Evolutionary conservation across 2,329 filamentous ascomycete genomes (phyloP).

Genomic region (Niveomyces coronatus): DNA sequence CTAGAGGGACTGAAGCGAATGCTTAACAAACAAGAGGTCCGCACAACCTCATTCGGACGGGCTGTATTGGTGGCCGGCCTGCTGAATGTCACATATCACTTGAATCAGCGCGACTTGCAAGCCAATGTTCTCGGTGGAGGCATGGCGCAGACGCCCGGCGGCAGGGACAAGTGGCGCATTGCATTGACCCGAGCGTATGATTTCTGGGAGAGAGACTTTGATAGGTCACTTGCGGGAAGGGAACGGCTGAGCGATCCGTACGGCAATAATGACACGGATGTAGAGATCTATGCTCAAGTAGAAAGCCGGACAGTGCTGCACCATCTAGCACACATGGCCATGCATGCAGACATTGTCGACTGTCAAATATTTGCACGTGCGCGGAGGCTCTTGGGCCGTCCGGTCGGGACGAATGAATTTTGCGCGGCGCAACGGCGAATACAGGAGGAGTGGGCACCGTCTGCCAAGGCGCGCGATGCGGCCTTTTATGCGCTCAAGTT

Average conservation of each 20-base stretch:
- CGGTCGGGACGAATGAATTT: constrained; percentile 74
- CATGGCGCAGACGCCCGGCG: constrained; percentile 69
- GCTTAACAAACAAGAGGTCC: constrained; percentile 72
- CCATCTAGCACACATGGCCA: constrained; percentile 92
- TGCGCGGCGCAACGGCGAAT: constrained; percentile 70
- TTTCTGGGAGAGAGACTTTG: constrained; percentile 87
- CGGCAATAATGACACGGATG: constrained; percentile 43
- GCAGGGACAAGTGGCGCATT: constrained; percentile 82
- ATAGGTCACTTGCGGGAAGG: constrained; percentile 62
- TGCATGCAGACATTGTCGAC: constrained; percentile 95
- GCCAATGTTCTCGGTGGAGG: constrained; percentile 69
- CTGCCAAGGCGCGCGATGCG: constrained; percentile 78
- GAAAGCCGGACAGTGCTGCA: constrained; percentile 85
- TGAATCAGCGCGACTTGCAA: constrained; percentile 92
- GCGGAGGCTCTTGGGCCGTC: constrained; percentile 71
- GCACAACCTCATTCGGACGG: constrained; percentile 87
- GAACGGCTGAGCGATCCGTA: constrained; percentile 44
- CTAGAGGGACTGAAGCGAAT: constrained; percentile 86
- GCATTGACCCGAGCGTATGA: constrained; percentile 83
- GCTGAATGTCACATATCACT: constrained; percentile 90
- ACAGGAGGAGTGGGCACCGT: constrained; percentile 82
- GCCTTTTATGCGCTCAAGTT: constrained; percentile 89
- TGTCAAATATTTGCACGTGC: constrained; percentile 92
- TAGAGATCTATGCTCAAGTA: constrained; percentile 57
- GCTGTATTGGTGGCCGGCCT: constrained; percentile 91